Base-by-base conservation (phyloP, 129 eudicot genomes). In the Flaveria brownii region DNA sequence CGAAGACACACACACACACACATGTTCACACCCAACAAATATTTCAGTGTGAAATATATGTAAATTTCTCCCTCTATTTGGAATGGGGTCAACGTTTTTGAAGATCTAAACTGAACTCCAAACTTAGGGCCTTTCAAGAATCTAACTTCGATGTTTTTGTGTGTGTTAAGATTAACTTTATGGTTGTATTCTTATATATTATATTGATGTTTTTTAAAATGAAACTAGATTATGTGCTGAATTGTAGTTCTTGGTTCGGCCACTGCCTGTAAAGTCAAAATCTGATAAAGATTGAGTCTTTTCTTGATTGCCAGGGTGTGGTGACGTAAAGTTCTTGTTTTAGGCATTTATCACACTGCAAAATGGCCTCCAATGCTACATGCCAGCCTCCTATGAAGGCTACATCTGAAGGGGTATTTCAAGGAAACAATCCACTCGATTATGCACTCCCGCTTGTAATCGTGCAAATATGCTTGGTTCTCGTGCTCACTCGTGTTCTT, bases 371-470 rank as follows among this genome's bases (percentile, higher is more conserved):
- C 30, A 86, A 86, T 77, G 45, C 55, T 2, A 2, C 71, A 9
- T 91, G 97, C 61, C 78, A 83, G 16, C 41, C 72, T 6, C 89
- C 88, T 1, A 92, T 89, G 96, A 87, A 84, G 84, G 96, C 96
- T 11, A 89, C 97, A 54, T 89, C 97, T 0, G 89, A 89, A 74
- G 97, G 97, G 61, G 86, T 85, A 41, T 92, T 89, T 73, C 97
- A 92, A 59, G 96, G 96, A 62, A 89, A 89, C 43, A 81, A 76
- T 61, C 97, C 97, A 33, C 87, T 92, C 9, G 78, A 92, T 81
- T 87, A 65, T 72, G 92, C 97, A 6, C 91, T 92, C 10, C 96
- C 97, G 33, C 90, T 92, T 10, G 81, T 83, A 18, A 89, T 92
- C 28, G 5, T 92, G 6, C 97, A 92, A 79, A 89, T 92, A 80